Conservation (phyloP, 768 basidiomycete genomes). For the Lentinula edodes region DNA sequence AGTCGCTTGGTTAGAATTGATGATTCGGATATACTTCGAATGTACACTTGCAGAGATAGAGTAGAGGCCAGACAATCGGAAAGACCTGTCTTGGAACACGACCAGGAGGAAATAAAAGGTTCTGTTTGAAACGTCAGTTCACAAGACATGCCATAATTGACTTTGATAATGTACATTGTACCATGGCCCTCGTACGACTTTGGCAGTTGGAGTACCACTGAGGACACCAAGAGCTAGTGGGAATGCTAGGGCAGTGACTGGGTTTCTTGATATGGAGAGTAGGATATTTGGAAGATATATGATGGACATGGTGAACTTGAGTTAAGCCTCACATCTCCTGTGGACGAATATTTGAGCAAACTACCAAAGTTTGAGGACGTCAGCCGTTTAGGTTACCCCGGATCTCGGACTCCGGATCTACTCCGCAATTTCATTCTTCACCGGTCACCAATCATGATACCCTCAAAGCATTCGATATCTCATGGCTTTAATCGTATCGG, state of each 20-base stretch:
- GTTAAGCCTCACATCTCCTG: too few species aligned
- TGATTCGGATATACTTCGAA: not conserved
- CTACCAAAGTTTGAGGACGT: too few species aligned
- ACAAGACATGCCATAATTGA: not conserved
- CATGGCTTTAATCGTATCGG: not conserved
- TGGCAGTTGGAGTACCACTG: conserved; percentile 41
- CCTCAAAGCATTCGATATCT: conserved; percentile 1
- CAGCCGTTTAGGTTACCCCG: too few species aligned
- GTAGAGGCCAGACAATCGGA: conserved; percentile 51
- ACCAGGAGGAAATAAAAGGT: conserved; percentile 43
- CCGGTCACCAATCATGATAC: not conserved
- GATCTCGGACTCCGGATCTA: not conserved
- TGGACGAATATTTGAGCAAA: too few species aligned
- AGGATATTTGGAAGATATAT: conserved; percentile 43
- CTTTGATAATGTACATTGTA: conserved; percentile 40
- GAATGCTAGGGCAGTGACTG: conserved; percentile 52
- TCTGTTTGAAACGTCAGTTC: conserved; percentile 22
- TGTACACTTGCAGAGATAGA: conserved; percentile 33
- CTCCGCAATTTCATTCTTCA: too few species aligned
- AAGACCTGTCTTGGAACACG: conserved; percentile 48
- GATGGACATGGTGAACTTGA: conserved; percentile 24
- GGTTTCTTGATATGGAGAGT: conserved; percentile 49
- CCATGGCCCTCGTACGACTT: conserved; percentile 48
- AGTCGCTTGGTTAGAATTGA: conserved; percentile 6
- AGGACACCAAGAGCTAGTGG: conserved; percentile 52